Base-by-base conservation (phyloP, 345 rosid genomes). In the Nephelium lappaceum region DNA sequence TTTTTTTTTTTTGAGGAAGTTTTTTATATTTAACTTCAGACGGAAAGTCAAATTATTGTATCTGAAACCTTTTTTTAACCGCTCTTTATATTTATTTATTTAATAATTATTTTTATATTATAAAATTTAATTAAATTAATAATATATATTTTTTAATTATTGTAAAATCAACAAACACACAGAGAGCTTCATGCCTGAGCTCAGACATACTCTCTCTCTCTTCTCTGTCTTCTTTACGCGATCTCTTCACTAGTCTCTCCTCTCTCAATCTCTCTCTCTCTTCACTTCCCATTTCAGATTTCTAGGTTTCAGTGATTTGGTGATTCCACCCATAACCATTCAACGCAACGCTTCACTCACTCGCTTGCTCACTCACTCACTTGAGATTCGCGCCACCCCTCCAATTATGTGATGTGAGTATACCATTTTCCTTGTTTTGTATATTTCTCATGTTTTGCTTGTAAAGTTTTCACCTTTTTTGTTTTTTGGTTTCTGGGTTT, bases 151-250 rank as follows among this genome's bases (percentile, higher is more conserved):
- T 39, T 63, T 42, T 55, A 27, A 72, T 49, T 72, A 72, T 18
- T 53, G 11, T 25, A 71, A 71, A 71, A 84, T 65, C 79, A 72
- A 77, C 83, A 69, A 72, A 75, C 85, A 68, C 74, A 16, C 31
- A 69, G 79, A 78, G 84, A 69, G 53, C 73, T 45, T 69, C n/a
- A n/a, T n/a, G 82, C 67, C 74, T 64, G 8, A 66, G 73, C 68
- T 58, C 76, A 49, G 69, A 77, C 81, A 67, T 3, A 5, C 75
- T 4, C 53, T 31, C 80, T 69, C 62, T 55, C 81, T 58, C 68
- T 63, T 63, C 82, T 79, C 76, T 77, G 76, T 67, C 53, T 75
- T 62, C 80, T 47, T 41, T 38, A 69, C 70, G 82, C 83, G 82
- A 79, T 80, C 83, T 82, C 82, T 61, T 78, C 69, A 5, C 80